Evolutionary conservation across 2,329 filamentous ascomycete genomes (phyloP).

Genomic region (Onygena corvina): DNA sequence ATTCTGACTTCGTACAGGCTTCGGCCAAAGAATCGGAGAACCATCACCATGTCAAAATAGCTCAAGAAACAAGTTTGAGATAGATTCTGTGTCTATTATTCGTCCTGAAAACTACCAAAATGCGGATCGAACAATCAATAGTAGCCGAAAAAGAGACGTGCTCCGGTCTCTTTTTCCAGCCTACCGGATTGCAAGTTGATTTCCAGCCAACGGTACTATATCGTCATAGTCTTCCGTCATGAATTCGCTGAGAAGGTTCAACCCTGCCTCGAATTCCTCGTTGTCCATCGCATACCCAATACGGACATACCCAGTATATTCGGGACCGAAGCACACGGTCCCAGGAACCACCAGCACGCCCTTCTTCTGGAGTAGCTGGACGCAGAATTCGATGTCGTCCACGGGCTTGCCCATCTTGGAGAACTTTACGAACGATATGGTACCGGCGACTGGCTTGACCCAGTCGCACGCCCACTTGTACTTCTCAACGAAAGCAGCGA

Average conservation of each 20-base stretch:
- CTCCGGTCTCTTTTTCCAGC: too few relatives aligned
- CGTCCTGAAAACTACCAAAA: too few relatives aligned
- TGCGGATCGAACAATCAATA: too few relatives aligned
- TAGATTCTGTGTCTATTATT: too few relatives aligned
- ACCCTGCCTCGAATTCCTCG: conserved; percentile 52
- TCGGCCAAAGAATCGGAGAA: too few relatives aligned
- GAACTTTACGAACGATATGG: conserved; percentile 66
- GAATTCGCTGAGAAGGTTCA: conserved; percentile 46
- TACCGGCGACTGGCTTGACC: conserved; percentile 65
- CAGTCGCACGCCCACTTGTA: conserved; percentile 55
- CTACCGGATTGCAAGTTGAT: neutral
- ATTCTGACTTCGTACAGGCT: too few relatives aligned
- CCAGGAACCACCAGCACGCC: conserved; percentile 67
- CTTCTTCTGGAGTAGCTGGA: conserved; percentile 53
- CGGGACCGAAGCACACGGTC: conserved; percentile 58
- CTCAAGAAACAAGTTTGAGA: too few relatives aligned
- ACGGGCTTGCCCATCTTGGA: conserved; percentile 49
- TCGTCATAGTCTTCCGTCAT: conserved; percentile 46
- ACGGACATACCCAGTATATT: conserved; percentile 64
- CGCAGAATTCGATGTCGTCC: conserved; percentile 61
- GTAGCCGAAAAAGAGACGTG: neutral
- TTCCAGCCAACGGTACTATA: conserved; percentile 27
- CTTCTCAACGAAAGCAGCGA: conserved; percentile 56
- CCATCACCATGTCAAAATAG: too few relatives aligned
- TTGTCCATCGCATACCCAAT: conserved; percentile 66